Evolutionary conservation across 2,329 filamentous ascomycete species (phyloP), one percentile per base, ranked within the genome.

Genomic region (Magnaporthiopsis incrustans): DNA sequence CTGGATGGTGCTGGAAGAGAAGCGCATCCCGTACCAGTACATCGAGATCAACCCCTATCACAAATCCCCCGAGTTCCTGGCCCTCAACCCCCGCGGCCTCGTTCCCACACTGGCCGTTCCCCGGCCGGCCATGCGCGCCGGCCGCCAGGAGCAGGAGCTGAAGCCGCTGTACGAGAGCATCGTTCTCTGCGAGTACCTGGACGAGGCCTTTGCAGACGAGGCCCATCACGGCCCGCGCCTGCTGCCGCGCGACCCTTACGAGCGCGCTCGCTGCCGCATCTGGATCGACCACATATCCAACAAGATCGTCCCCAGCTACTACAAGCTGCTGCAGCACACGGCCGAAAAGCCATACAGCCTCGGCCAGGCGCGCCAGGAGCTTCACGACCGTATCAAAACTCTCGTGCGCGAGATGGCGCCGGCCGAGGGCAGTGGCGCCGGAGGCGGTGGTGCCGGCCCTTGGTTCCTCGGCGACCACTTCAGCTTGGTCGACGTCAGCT

Each of bases 21-120:
- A 93, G 73, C 76, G 80, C 2, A 88, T 92, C 35, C 83, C 85
- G 22, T 88, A 93, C 72, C 86, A 92, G 76, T 91, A 91, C 73
- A 80, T 90, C 67, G 88, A 91, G 77, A 87, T 92, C 65, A 92
- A 92, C 73, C 90, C 90, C 0, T 92, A 92, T 78, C 79, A 87
- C 73, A 93, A 93, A 71, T 85, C 85, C 0, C 75, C 83, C 4
- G 85, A 83, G 1, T 87, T 92, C 33, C 78, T 93, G 27, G 79
- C 81, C 11, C 78, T 93, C 67, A 94, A 94, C 71, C 90, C 90
- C 0, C 84, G 89, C 15, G 90, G 90, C 1, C 79, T 93, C 1
- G 87, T 93, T 1, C 91, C 90, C 0, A 92, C 89, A 0, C 79
- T 93, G 1, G 81, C 76, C 1, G 80, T 85, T 15, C 79, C 79